Conservation (phyloP, 805 yeast species). For the Kuraishia borneana region DNA sequence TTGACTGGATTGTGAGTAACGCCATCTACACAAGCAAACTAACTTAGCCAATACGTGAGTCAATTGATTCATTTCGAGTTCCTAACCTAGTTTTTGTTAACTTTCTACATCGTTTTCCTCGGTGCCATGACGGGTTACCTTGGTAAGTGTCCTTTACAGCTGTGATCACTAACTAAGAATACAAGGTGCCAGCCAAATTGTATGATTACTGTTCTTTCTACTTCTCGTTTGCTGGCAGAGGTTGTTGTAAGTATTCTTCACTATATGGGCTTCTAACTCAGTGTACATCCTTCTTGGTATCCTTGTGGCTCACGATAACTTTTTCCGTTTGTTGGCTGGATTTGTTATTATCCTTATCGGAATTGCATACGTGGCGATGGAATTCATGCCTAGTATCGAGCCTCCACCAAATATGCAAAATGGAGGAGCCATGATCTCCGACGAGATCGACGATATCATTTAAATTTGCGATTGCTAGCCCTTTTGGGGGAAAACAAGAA, state of each 20-base stretch:
- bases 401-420: slow-evolving; percentile 76
- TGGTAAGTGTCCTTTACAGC: slow-evolving; percentile 21
- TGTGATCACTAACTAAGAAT: slow-evolving; percentile 22
- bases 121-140: slow-evolving; percentile 43
- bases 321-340: slow-evolving; percentile 47
- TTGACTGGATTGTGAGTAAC: slow-evolving; percentile 1
- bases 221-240: slow-evolving; percentile 68
- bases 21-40: neutral
- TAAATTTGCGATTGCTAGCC: no score
- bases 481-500: no score
- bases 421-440: slow-evolving; percentile 25
- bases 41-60: neutral
- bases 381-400: slow-evolving; percentile 62
- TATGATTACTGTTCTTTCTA: slow-evolving; percentile 56
- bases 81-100: slow-evolving; percentile 36
- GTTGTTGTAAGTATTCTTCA: slow-evolving; percentile 34
- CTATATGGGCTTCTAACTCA: slow-evolving; percentile 6
- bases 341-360: slow-evolving; percentile 52
- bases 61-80: no score
- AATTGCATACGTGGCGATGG: slow-evolving; percentile 44
- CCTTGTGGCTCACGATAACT: slow-evolving; percentile 36
- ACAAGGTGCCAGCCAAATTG: slow-evolving; percentile 45
- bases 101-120: slow-evolving; percentile 43
- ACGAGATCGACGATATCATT: slow-evolving; percentile 22
- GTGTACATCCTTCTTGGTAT: slow-evolving; percentile 43